Base-by-base conservation (phyloP, 2,329 filamentous ascomycete genomes). In the Aspergillus uvarum region DNA sequence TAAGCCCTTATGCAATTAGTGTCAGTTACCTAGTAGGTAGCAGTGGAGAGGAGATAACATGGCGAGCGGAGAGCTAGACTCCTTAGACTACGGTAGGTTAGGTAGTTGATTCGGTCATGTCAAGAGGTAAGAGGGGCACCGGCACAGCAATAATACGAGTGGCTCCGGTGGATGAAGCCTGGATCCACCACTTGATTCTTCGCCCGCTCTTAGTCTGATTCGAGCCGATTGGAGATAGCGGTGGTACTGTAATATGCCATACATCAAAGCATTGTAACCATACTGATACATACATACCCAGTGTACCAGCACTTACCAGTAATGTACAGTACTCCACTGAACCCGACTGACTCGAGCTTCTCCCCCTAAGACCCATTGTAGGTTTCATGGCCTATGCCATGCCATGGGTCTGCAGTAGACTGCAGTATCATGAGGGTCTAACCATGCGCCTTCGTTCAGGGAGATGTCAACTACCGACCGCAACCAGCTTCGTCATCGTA, bases 1-100 rank as follows among this genome's bases (percentile, higher is more conserved):
- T 58, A 47, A 58, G 56, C 56, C 49, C 55, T 58, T 58, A 38
- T 48, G 22, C n/a, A 51, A 21, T 59, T 61, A 63, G 62, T 56
- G 54, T 19, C 24, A 24, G 47, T 61, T 61, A 59, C 52, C 52
- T 50, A 31, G 42, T 53, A 35, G 32, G 32, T 35, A 12, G 32
- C 14, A 35, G 32, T 35, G 11, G 14, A 35, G 58, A 35, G 58
- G 38, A 44, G 58, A 54, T 59, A 54, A 49, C 47, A 51, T 53
- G 57, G 53, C 50, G 52, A 53, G 52, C 24, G 52, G 42, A 52
- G 51, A 61, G 35, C 51, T 50, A 12, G 16, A 44, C 38, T 38
- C 26, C 12, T 54, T 32, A 49, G 56, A 42, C 48, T 29, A 16
- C 11, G 32, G 11, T 35, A 35, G 32, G 11, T 35, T 35, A 35